Evolutionary conservation across 345 rosid genomes (phyloP).

Genomic region (Eucalyptus cloeziana): DNA sequence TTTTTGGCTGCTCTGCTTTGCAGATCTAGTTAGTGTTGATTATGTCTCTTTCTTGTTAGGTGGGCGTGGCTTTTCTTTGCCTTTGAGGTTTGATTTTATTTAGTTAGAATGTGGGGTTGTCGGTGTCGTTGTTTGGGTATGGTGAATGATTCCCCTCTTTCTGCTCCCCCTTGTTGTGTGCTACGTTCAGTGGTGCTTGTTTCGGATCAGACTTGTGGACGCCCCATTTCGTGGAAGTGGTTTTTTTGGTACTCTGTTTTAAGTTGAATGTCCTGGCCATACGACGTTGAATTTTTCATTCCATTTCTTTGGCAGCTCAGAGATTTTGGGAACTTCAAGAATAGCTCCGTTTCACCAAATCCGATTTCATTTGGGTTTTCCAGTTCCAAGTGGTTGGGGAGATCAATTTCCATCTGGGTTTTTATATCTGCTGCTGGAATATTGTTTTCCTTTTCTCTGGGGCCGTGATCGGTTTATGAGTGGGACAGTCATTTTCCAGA

Average conservation of each 20-base stretch:
- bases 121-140: not conserved
- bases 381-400: not conserved
- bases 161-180: not conserved
- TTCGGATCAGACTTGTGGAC: not conserved
- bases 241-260: not conserved
- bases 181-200: not conserved
- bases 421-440: not conserved
- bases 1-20: not conserved
- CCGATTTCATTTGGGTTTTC: not conserved
- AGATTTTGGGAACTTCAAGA: not conserved
- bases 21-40: not conserved
- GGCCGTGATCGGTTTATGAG: not conserved
- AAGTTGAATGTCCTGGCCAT: not conserved
- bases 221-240: not conserved
- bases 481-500: not conserved
- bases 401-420: not conserved
- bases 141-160: not conserved
- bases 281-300: not conserved
- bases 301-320: not conserved
- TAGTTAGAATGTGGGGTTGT: not conserved
- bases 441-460: not conserved
- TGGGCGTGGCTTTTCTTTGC: not conserved
- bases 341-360: not conserved
- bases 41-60: not conserved
- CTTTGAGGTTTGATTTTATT: not conserved